Percentiles rank a stretch among this genome's conserved stretches.
These are phyloP conservation scores for Xylaria sp. DNA, from an alignment of 2,329 filamentous ascomycete genomes.

Conservation along the genomic window DNA sequence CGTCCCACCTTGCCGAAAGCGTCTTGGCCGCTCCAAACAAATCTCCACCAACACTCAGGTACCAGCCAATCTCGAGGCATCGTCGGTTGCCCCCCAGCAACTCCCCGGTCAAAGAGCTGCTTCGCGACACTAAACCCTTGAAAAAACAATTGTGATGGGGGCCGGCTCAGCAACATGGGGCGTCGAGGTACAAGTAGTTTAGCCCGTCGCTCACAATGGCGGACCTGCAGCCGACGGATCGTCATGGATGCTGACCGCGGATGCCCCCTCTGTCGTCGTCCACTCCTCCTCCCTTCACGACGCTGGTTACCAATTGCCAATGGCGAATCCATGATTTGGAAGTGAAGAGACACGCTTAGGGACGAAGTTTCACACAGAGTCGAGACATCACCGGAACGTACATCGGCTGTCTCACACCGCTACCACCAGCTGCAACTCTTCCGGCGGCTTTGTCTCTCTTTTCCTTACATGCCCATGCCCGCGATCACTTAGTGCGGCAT, in stretches of 20 bases:
- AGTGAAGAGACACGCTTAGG: constrained; percentile 1
- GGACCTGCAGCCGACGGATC: constrained; percentile 1
- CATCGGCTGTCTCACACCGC: background rate
- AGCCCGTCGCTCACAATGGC: constrained; percentile 22
- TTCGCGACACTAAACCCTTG: constrained; percentile 11
- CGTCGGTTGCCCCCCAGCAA: constrained; percentile 36
- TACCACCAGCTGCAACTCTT: background rate
- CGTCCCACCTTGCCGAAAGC: constrained; percentile 25
- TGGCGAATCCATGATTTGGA: constrained; percentile 4
- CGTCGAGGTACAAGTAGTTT: background rate
- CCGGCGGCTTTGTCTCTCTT: constrained; percentile 21
- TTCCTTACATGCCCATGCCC: constrained; percentile 9
- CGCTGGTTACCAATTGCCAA: constrained; percentile 4
- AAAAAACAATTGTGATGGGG: constrained; percentile 28
- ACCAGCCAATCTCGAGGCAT: constrained; percentile 29
- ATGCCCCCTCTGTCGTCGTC: constrained; percentile 15
- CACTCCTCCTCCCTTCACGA: background rate
- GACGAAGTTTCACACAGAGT: background rate
- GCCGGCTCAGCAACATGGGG: constrained; percentile 13
- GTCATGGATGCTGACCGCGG: constrained; percentile 9
- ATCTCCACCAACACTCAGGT: constrained; percentile 21
- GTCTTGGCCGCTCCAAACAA: constrained; percentile 21
- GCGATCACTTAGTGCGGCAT: constrained; percentile 28
- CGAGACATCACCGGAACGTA: background rate
- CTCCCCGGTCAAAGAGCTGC: constrained; percentile 19